A percentile compares a stretch with the other conserved stretches of the same genome.
phyloP scores from a whole-genome alignment of 2,329 filamentous ascomycete genomes.

The Neodidymelliopsis sp. region DNA sequence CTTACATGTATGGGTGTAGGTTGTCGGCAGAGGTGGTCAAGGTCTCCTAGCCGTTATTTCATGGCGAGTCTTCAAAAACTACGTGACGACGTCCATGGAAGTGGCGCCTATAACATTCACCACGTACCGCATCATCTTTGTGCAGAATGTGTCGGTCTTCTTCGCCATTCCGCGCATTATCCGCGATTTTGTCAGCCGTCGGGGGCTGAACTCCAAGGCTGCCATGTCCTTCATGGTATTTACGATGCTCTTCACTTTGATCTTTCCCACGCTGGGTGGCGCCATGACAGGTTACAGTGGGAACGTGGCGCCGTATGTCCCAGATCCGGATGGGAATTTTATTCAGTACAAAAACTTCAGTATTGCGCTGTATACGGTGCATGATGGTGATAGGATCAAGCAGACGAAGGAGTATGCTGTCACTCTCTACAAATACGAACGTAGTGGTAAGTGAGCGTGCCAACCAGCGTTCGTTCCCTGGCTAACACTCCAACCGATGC shows the following conservation, averaged over 20 bases:
- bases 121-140: conserved; percentile 23
- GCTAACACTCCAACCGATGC: too few relatives aligned
- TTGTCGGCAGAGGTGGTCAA: conserved; percentile 29
- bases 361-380: conserved; percentile 13
- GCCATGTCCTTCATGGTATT: conserved; percentile 27
- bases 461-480: too few relatives aligned
- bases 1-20: conserved; percentile 8
- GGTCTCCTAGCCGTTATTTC: conserved; percentile 23
- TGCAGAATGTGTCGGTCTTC: conserved; percentile 17
- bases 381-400: conserved; percentile 20
- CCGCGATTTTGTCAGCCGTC: conserved; percentile 9
- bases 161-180: conserved; percentile 4
- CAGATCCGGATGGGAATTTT: conserved; percentile 8
- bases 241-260: conserved; percentile 20
- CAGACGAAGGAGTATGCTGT: conserved; percentile 7
- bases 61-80: conserved; percentile 22
- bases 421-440: not conserved
- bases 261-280: conserved; percentile 24
- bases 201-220: conserved; percentile 11
- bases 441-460: not conserved
- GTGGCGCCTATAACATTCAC: conserved; percentile 22
- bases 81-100: conserved; percentile 30
- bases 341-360: conserved; percentile 12
- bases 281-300: conserved; percentile 29
- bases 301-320: conserved; percentile 13